Percentiles rank a stretch among this genome's conserved stretches.
Conservation (phyloP, 495 filamentous ascomycete genomes). For the Daldinia vernicosa region DNA sequence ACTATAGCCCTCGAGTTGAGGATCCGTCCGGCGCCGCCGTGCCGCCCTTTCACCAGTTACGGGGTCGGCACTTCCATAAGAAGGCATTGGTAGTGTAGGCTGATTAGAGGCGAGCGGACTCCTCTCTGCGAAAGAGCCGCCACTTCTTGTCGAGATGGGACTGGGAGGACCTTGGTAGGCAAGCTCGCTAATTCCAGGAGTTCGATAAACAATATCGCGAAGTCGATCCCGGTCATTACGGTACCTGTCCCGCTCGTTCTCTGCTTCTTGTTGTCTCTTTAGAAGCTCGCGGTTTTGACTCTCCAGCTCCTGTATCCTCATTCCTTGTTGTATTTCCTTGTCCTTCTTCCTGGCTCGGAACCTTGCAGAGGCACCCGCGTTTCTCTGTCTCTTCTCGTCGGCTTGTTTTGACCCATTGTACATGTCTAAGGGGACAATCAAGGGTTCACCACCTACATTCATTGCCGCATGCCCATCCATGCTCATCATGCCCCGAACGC, state of each 20-base stretch:
- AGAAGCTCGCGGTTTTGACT: constrained; percentile 61
- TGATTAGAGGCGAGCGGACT: constrained; percentile 42
- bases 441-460: constrained; percentile 57
- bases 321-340: constrained; percentile 79
- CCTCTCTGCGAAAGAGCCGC: constrained; percentile 48
- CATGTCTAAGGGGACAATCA: constrained; percentile 74
- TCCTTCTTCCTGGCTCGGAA: constrained; percentile 91
- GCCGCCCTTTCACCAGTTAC: constrained; percentile 53
- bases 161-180: constrained; percentile 60
- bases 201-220: constrained; percentile 67
- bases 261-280: constrained; percentile 58
- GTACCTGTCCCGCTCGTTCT: constrained; percentile 58
- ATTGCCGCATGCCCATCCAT: constrained; percentile 54
- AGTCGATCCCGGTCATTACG: constrained; percentile 70
- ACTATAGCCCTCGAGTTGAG: constrained; percentile 50
- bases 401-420: constrained; percentile 85
- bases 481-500: constrained; percentile 49
- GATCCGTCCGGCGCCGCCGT: constrained; percentile 56
- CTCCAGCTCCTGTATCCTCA: constrained; percentile 68
- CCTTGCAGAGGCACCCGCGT: constrained; percentile 89
- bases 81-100: constrained; percentile 33
- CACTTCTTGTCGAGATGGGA: constrained; percentile 49
- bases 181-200: constrained; percentile 60
- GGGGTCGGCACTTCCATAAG: constrained; percentile 40
- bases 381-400: constrained; percentile 91